These are phyloP conservation scores for Herpetospermum pedunculosum DNA, from an alignment of 306 rosid species.

Conservation along the genomic window DNA sequence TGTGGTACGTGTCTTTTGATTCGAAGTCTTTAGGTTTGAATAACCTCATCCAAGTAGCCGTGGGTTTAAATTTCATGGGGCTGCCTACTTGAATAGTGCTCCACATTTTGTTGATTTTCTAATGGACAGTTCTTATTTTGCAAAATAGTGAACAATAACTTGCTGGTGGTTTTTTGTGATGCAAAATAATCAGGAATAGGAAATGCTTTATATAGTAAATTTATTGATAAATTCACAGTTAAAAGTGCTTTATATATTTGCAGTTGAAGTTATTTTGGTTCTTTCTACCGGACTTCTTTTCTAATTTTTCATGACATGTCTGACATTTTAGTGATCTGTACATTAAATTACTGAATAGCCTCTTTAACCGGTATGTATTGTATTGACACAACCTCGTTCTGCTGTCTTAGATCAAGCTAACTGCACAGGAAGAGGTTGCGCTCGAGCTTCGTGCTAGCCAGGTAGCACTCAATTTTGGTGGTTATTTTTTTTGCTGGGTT, in stretches of 20 bases:
- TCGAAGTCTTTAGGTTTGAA: neutral
- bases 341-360: neutral
- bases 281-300: neutral
- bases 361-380: neutral
- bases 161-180: neutral
- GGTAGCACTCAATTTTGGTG: conserved; percentile 28
- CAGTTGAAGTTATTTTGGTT: neutral
- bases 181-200: neutral
- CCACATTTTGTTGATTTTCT: neutral
- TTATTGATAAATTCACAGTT: neutral
- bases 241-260: neutral
- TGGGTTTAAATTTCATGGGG: neutral
- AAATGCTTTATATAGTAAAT: neutral
- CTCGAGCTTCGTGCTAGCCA: conserved; percentile 96
- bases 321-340: neutral
- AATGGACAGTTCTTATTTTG: neutral
- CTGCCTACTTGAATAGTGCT: neutral
- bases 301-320: neutral
- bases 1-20: conserved; percentile 47
- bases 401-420: conserved; percentile 70
- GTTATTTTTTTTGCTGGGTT: neutral
- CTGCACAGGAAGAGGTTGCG: conserved; percentile 98
- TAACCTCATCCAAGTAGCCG: neutral
- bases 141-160: neutral
- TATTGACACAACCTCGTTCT: neutral